Evolutionary conservation across 352 stramenopile species (phyloP).

Genomic region (Phytophthora fragariaefolia): DNA sequence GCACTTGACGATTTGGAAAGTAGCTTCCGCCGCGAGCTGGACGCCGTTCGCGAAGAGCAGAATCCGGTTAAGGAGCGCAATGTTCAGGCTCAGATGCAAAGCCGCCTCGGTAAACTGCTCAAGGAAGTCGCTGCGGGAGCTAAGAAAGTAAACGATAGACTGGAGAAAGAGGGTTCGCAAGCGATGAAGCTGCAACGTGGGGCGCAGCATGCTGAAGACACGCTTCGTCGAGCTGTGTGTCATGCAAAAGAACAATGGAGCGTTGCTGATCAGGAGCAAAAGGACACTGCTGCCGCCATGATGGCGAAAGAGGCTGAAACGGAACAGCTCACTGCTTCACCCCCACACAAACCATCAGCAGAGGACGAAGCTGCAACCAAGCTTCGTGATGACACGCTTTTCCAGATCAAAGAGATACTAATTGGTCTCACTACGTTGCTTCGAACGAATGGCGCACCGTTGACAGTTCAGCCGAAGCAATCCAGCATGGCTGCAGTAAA

Average conservation of each 20-base stretch:
- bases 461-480: neutral
- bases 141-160: slow-evolving; percentile 37
- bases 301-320: slow-evolving; percentile 7
- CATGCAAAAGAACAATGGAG: slow-evolving; percentile 34
- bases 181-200: slow-evolving; percentile 19
- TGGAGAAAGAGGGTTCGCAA: slow-evolving; percentile 33
- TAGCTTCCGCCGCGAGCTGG: slow-evolving; percentile 51
- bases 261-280: slow-evolving; percentile 23
- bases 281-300: neutral
- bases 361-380: slow-evolving; percentile 28
- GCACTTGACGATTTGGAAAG: slow-evolving; percentile 50
- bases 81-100: slow-evolving; percentile 49
- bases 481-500: neutral
- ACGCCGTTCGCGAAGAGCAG: slow-evolving; percentile 55
- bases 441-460: slow-evolving; percentile 18
- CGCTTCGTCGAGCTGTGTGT: slow-evolving; percentile 23
- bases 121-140: slow-evolving; percentile 44
- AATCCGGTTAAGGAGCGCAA: slow-evolving; percentile 62
- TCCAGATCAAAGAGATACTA: slow-evolving; percentile 67
- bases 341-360: neutral
- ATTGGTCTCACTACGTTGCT: slow-evolving; percentile 43
- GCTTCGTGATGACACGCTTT: slow-evolving; percentile 49
- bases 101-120: slow-evolving; percentile 35
- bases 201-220: slow-evolving; percentile 32
- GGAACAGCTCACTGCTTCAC: neutral